Base-by-base conservation (phyloP, 2,329 filamentous ascomycete genomes). In the Teratosphaeria gauchensis region DNA sequence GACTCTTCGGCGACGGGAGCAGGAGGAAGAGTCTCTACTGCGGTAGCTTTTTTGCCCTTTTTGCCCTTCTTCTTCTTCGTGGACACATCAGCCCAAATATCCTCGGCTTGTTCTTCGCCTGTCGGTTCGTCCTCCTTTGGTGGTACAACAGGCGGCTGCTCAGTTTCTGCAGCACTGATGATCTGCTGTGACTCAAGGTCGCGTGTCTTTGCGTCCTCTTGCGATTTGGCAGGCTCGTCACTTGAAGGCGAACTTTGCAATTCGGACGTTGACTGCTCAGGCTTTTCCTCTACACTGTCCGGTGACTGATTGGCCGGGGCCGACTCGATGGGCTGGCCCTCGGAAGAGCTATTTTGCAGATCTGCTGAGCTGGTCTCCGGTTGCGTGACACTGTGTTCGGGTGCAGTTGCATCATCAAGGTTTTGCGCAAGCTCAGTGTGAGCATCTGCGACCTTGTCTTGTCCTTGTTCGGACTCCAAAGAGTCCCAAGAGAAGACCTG, bases 11-110 rank as follows among this genome's bases (percentile, higher is more conserved):
- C 6, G 28, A 12, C 31, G 12, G 21, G 7, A 24, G 24, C 21
- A 33, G 21, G 21, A 59, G n/a, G 38, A 32, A 11, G 55, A 48
- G 42, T 48, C 52, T 31, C 28, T 12, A 54, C 28, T 56, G 56
- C 55, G 42, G 59, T 61, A 16, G 55, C 52, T 57, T 67, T 67
- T 48, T 67, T 66, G 33, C 60, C 63, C 54, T 66, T 68, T 56
- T 69, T 68, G 55, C 64, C 62, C 56, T 66, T 59, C 42, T 58
- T 59, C 42, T 58, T 58, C 30, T 42, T 46, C 35, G 53, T 62
- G 16, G 51, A 54, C 19, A 54, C 14, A 4, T 57, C 42, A 8
- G 58, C 51, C 53, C 56, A 57, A 28, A 53, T 57, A 6, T 56
- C 56, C 19, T 57, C 56, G 5, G 55, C 60, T n/a, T 51, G 31